Percentiles rank a stretch among this genome's conserved stretches.
These are phyloP conservation scores for Chloroidium sp. DNA, from an alignment of 163 green algal species.

Conservation along the genomic window DNA sequence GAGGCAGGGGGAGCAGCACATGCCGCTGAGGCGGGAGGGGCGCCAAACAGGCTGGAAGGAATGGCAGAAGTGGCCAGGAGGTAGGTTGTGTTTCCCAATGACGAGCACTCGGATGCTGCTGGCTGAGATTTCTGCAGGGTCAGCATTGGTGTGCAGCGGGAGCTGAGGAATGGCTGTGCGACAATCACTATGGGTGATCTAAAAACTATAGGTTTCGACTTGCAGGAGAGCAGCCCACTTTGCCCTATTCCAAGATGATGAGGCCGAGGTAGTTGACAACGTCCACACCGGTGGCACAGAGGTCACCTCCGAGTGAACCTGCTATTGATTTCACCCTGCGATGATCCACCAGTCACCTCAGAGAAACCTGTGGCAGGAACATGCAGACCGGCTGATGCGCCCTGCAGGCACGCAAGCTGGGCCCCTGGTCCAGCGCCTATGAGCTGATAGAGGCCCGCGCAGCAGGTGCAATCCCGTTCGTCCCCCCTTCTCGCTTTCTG, in stretches of 20 bases:
- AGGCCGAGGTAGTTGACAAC: slow-evolving; percentile 16
- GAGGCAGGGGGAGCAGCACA: too few relatives aligned
- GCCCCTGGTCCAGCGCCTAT: slow-evolving; percentile 53
- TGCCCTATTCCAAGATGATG: slow-evolving; percentile 28
- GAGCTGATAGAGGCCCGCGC: slow-evolving; percentile 51
- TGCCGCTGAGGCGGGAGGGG: too few relatives aligned
- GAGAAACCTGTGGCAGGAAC: neutral
- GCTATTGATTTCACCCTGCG: neutral
- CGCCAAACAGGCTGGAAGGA: too few relatives aligned
- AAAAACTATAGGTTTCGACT: too few relatives aligned
- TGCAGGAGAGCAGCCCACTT: slow-evolving; percentile 40
- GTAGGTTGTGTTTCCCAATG: too few relatives aligned
- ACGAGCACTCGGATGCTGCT: too few relatives aligned
- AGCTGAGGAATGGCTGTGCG: too few relatives aligned
- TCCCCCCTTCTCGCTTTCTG: neutral
- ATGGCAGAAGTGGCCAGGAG: too few relatives aligned
- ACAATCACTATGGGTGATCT: too few relatives aligned
- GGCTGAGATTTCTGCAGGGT: too few relatives aligned
- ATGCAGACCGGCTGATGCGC: neutral
- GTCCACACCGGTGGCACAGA: slow-evolving; percentile 20
- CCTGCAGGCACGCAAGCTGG: slow-evolving; percentile 46
- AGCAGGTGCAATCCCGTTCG: slow-evolving; percentile 1
- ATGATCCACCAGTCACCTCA: neutral
- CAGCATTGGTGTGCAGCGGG: too few relatives aligned
- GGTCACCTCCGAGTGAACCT: neutral